A percentile compares a stretch with the other conserved stretches of the same genome.
These are phyloP conservation scores for Yamadazyma ubonensis DNA, from an alignment of 805 yeast genomes.

Conservation along the genomic window DNA sequence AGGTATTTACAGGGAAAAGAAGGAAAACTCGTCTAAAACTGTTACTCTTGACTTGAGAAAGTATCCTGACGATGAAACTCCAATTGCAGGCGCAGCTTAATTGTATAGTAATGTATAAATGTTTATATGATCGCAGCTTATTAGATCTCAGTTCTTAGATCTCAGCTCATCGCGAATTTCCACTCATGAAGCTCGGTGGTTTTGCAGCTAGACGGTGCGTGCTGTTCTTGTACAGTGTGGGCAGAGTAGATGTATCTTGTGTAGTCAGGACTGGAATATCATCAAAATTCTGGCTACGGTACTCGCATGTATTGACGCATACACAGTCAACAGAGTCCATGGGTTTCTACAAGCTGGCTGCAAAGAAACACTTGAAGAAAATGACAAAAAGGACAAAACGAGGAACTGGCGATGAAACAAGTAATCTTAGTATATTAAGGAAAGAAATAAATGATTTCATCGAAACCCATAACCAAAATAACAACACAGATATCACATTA, in stretches of 20 bases:
- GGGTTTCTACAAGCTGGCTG: no score
- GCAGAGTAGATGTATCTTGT: no score
- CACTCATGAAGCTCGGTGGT: not conserved
- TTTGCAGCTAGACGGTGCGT: not conserved
- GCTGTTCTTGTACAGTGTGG: no score
- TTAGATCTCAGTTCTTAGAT: no score
- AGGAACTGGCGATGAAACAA: constrained; percentile 30
- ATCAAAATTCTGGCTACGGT: no score
- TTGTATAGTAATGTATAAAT: constrained; percentile 3
- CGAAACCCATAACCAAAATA: constrained; percentile 6
- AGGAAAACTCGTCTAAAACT: constrained; percentile 67
- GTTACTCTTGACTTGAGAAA: constrained; percentile 70
- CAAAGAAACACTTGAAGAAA: not conserved
- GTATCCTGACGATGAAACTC: constrained; percentile 44
- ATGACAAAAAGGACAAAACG: constrained; percentile 24
- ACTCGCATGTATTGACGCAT: not conserved
- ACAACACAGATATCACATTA: constrained; percentile 9
- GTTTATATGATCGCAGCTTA: no score
- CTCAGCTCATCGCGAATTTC: not conserved
- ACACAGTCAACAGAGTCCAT: not conserved
- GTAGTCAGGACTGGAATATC: no score
- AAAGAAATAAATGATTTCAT: constrained; percentile 28
- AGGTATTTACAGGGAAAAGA: constrained; percentile 86
- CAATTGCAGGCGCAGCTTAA: constrained; percentile 14
- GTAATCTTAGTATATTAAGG: constrained; percentile 23